These are phyloP conservation scores for Lasiosphaeris hirsuta DNA, from an alignment of 495 filamentous ascomycete genomes.

Conservation along the genomic window DNA sequence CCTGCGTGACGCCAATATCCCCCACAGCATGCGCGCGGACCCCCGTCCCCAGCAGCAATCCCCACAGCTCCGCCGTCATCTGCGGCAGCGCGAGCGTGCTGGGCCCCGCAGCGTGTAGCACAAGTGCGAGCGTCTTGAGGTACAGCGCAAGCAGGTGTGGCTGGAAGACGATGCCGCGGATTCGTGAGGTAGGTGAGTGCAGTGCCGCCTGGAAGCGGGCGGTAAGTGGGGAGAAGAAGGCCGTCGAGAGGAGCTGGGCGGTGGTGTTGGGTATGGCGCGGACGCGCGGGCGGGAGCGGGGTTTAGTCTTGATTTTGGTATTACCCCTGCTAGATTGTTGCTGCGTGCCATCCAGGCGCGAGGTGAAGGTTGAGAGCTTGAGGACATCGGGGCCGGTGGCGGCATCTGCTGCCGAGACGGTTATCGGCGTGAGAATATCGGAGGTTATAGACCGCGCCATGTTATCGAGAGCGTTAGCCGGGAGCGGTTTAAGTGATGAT, in stretches of 20 bases:
- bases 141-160: constrained; percentile 58
- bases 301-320: constrained; percentile 23
- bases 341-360: constrained; percentile 30
- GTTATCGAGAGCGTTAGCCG: constrained; percentile 55
- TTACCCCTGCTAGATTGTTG: not conserved
- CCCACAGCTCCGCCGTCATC: constrained; percentile 70
- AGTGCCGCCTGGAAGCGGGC: constrained; percentile 55
- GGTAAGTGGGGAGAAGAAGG: constrained; percentile 79
- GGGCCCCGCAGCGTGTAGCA: constrained; percentile 64
- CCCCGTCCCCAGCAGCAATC: constrained; percentile 51
- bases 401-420: constrained; percentile 65
- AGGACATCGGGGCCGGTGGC: constrained; percentile 75
- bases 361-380: constrained; percentile 60
- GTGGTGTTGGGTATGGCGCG: constrained; percentile 71
- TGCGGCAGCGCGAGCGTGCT: constrained; percentile 58
- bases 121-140: constrained; percentile 62
- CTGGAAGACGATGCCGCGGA: constrained; percentile 52
- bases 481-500: constrained; percentile 47
- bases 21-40: constrained; percentile 42
- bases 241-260: constrained; percentile 64
- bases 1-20: constrained; percentile 64
- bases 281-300: constrained; percentile 48
- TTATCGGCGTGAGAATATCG: constrained; percentile 74
- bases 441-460: constrained; percentile 61
- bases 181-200: constrained; percentile 39